Percentiles rank a stretch among this genome's conserved stretches.
Evolutionary conservation across 2,329 filamentous ascomycete species (phyloP).

Genomic region (Bipolaris zeicola): DNA sequence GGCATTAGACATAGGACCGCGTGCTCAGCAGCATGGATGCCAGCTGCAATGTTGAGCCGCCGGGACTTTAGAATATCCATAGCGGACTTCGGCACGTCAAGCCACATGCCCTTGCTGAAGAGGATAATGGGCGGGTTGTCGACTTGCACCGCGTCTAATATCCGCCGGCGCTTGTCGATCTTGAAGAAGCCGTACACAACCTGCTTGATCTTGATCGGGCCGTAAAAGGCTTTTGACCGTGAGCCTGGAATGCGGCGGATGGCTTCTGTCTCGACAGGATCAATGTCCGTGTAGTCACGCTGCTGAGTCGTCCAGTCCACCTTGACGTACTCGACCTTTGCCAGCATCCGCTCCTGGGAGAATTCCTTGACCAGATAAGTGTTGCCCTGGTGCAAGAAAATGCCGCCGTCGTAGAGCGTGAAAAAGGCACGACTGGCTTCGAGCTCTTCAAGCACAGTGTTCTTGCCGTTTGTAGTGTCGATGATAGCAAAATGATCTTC

Average conservation of each 20-base stretch:
- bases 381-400: conserved; percentile 94
- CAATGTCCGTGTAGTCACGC: conserved; percentile 91
- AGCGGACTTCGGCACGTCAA: conserved; percentile 81
- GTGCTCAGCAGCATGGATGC: conserved; percentile 94
- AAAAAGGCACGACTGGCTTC: conserved; percentile 95
- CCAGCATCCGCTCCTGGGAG: conserved; percentile 76
- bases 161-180: conserved; percentile 80
- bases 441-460: conserved; percentile 90
- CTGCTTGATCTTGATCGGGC: conserved; percentile 81
- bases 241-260: conserved; percentile 73
- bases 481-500: conserved; percentile 95
- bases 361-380: conserved; percentile 93
- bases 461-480: conserved; percentile 80
- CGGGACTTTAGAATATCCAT: conserved; percentile 77
- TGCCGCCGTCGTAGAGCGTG: conserved; percentile 94
- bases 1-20: conserved; percentile 85
- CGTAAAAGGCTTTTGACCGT: conserved; percentile 77
- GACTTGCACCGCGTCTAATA: conserved; percentile 89
- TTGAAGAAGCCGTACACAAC: conserved; percentile 98
- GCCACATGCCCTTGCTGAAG: conserved; percentile 89
- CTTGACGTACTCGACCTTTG: conserved; percentile 84
- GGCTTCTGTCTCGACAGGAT: conserved; percentile 88
- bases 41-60: conserved; percentile 79
- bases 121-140: conserved; percentile 91
- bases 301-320: conserved; percentile 96